Base-by-base conservation (phyloP, 106 monocot genomes). In the Chionographis japonica region DNA sequence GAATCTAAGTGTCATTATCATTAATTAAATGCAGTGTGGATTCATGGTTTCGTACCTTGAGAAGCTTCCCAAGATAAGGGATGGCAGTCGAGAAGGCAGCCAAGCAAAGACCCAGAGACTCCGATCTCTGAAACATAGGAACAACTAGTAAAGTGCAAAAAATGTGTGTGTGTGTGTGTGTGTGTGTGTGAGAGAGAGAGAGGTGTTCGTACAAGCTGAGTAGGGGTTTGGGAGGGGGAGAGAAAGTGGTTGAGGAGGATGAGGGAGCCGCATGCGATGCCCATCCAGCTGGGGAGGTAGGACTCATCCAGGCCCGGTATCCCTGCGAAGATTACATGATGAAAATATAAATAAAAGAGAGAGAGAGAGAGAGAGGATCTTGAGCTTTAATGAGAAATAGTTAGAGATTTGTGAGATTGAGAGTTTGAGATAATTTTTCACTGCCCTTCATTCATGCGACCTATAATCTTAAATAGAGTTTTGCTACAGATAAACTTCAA, bases 281-380 rank as follows among this genome's bases (percentile, higher is more conserved):
- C 83, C 2, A 90, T 66, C 41, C 67, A 86, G 68, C 83, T 74
- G 14, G 90, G 85, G 46, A 90, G 69, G 75, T 90, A 90, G 37
- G 90, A 83, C 61, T 90, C 90, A 53, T 90, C 90, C 64, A 94
- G 37, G 13, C 89, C 93, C 13, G 90, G 85, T 40, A 94, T 94
- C 49, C 94, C 89, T 90, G 77, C 66, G 58, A 58, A 11, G 8
- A 8, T 40, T 69, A 9, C 3, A 52, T 19, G 38, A 0, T 5
- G 60, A 20, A 20, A 19, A 2, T 52, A 61, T 42, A 6, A 60
- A 54, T 58, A 59, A 4, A 51, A 8, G 6, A 54, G 4, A 8
- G 60, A 0, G 12, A 18, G 12, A 18, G 36, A 15, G 41, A 62
- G 27, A 27, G 27, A 27, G 27, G 27, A 27, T 27, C 27, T 1